These are phyloP conservation scores for Maudiozyma serrabonitensis DNA, from an alignment of 805 yeast species.

Conservation along the genomic window DNA sequence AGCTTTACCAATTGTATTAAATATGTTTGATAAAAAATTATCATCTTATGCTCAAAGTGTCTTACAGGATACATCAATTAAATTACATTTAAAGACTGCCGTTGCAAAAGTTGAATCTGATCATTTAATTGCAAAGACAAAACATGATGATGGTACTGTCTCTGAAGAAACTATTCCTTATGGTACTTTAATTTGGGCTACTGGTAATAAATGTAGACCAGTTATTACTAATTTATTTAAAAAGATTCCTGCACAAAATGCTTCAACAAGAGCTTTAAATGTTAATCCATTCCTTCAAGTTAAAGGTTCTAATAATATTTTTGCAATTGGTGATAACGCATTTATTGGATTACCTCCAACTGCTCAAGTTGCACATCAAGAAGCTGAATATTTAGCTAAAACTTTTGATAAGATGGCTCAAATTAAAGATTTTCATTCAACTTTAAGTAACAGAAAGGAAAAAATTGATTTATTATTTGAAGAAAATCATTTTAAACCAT, in stretches of 20 bases:
- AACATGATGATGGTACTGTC: slow-evolving; percentile 61
- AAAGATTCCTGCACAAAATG: slow-evolving; percentile 67
- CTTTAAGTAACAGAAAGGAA: slow-evolving; percentile 30
- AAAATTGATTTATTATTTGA: slow-evolving; percentile 34
- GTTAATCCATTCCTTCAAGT: slow-evolving; percentile 72
- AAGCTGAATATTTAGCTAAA: slow-evolving; percentile 71
- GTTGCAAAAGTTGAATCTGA: slow-evolving; percentile 75
- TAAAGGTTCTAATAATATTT: slow-evolving; percentile 73
- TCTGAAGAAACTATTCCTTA: slow-evolving; percentile 58
- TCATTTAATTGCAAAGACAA: slow-evolving; percentile 62
- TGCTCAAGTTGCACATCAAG: slow-evolving; percentile 94
- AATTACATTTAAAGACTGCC: slow-evolving; percentile 76
- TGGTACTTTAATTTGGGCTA: slow-evolving; percentile 94
- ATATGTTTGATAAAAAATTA: slow-evolving; percentile 37
- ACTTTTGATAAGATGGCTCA: slow-evolving; percentile 52
- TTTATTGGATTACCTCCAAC: slow-evolving; percentile 86
- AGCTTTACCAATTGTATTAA: slow-evolving; percentile 80
- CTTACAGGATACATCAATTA: slow-evolving; percentile 45
- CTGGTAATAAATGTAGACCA: slow-evolving; percentile 85
- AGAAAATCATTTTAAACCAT: slow-evolving; percentile 49
- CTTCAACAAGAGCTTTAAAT: slow-evolving; percentile 78
- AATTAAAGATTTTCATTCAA: slow-evolving; percentile 31
- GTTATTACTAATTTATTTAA: slow-evolving; percentile 57
- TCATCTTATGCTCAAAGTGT: slow-evolving; percentile 37
- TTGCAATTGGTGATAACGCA: slow-evolving; percentile 91